These are phyloP conservation scores for Pouteria glomerata DNA, from an alignment of 148 eudicot genomes.

Conservation along the genomic window DNA sequence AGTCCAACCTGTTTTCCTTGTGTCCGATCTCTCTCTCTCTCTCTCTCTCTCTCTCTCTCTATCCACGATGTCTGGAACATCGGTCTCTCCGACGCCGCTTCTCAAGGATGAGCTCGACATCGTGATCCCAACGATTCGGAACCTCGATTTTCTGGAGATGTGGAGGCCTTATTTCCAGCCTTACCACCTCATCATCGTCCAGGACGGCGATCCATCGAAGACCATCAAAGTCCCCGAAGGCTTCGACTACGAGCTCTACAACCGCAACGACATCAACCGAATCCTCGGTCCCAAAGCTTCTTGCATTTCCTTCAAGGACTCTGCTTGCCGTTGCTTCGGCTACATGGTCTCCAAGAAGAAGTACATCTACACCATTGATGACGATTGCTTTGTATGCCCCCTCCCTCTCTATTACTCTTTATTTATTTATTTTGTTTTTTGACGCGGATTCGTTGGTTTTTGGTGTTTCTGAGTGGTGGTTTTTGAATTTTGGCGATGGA, in stretches of 20 bases:
- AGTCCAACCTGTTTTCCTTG: too few species aligned
- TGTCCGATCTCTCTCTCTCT: too few species aligned
- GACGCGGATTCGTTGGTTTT: neutral
- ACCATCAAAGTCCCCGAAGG: slow-evolving; percentile 66
- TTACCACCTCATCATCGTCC: slow-evolving; percentile 76
- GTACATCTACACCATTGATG: slow-evolving; percentile 85
- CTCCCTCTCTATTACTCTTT: neutral
- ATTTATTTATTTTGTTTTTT: neutral
- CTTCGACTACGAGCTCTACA: slow-evolving; percentile 76
- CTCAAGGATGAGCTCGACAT: slow-evolving; percentile 73
- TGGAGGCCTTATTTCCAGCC: slow-evolving; percentile 78
- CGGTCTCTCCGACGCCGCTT: slow-evolving; percentile 40
- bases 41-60: neutral
- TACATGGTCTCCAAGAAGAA: slow-evolving; percentile 87
- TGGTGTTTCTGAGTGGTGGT: neutral
- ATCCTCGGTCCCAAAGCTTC: slow-evolving; percentile 74
- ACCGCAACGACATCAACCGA: slow-evolving; percentile 67
- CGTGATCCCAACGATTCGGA: slow-evolving; percentile 75
- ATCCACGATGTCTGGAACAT: slow-evolving; percentile 30
- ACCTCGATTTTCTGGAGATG: slow-evolving; percentile 87
- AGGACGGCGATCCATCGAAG: slow-evolving; percentile 74
- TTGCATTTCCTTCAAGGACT: slow-evolving; percentile 85
- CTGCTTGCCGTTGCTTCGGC: slow-evolving; percentile 84
- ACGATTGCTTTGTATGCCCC: slow-evolving; percentile 79
- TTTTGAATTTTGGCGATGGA: neutral